Evolutionary conservation across 2,329 filamentous ascomycete species (phyloP).

Genomic region (Trichoderma afroharzianum): DNA sequence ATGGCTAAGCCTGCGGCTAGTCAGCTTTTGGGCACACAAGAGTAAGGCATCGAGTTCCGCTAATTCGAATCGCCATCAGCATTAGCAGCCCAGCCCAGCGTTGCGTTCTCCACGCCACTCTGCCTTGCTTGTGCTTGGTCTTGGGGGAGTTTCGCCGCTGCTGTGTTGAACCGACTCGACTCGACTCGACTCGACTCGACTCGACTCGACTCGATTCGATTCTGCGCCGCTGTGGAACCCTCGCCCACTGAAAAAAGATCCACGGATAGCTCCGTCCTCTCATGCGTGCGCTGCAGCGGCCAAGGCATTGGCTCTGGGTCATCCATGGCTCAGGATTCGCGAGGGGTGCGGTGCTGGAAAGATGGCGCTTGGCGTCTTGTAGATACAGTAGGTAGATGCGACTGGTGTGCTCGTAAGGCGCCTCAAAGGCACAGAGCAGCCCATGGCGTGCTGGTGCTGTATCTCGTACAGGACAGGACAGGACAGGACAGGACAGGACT

Average conservation of each 20-base stretch:
- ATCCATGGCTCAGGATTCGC: neutral
- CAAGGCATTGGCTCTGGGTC: constrained; percentile 10
- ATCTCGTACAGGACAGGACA: constrained; percentile 10
- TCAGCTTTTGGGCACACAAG: constrained; percentile 9
- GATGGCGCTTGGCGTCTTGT: constrained; percentile 1
- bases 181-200: neutral
- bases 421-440: neutral
- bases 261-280: constrained; percentile 12
- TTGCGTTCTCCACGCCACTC: neutral
- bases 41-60: neutral
- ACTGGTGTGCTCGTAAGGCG: neutral
- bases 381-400: neutral
- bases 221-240: constrained; percentile 2
- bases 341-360: neutral
- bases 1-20: neutral
- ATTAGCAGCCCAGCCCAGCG: neutral
- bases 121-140: no score
- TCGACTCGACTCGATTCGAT: neutral
- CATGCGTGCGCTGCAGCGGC: constrained; percentile 5
- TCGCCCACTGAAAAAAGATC: neutral
- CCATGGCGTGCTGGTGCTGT: neutral
- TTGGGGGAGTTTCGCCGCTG: neutral
- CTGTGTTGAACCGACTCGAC: neutral
- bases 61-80: constrained; percentile 8
- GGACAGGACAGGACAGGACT: constrained; percentile 15